A percentile compares a stretch with the other conserved stretches of the same genome.
These are phyloP conservation scores for Mucor indicus DNA, from an alignment of 371 early-diverging fungal species.

Conservation along the genomic window DNA sequence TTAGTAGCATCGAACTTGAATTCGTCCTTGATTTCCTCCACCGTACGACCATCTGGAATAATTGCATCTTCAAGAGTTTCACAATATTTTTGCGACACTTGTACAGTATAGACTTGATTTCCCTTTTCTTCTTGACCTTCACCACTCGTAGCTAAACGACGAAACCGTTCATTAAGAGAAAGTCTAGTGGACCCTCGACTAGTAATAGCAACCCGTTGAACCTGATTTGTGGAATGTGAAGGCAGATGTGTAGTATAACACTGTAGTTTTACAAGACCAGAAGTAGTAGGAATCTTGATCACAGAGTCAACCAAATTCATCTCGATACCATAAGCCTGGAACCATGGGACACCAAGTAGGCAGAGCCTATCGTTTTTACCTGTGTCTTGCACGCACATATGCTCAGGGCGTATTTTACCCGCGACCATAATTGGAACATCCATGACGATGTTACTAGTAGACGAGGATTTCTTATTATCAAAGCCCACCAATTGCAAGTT, in stretches of 20 bases:
- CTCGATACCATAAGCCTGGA: background rate
- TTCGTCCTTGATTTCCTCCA: background rate
- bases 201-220: background rate
- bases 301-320: background rate
- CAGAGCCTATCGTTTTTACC: conserved; percentile 1
- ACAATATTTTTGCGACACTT: background rate
- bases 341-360: conserved; percentile 14
- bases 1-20: background rate
- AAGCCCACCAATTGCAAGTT: conserved; percentile 3
- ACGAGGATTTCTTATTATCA: background rate
- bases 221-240: no score
- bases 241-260: conserved; percentile 1
- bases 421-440: conserved; percentile 9
- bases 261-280: background rate
- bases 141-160: no score
- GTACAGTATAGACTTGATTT: conserved; percentile 1
- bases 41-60: background rate
- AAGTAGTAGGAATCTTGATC: background rate
- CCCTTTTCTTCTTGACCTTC: no score
- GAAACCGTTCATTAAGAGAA: background rate
- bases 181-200: background rate
- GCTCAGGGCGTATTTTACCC: conserved; percentile 8
- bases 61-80: background rate
- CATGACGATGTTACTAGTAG: background rate
- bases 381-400: conserved; percentile 4